Percentiles rank a stretch among this genome's conserved stretches.
Evolutionary conservation across 2,329 filamentous ascomycete species (phyloP).

Genomic region (Dryadomyces quercus-mongolicae): DNA sequence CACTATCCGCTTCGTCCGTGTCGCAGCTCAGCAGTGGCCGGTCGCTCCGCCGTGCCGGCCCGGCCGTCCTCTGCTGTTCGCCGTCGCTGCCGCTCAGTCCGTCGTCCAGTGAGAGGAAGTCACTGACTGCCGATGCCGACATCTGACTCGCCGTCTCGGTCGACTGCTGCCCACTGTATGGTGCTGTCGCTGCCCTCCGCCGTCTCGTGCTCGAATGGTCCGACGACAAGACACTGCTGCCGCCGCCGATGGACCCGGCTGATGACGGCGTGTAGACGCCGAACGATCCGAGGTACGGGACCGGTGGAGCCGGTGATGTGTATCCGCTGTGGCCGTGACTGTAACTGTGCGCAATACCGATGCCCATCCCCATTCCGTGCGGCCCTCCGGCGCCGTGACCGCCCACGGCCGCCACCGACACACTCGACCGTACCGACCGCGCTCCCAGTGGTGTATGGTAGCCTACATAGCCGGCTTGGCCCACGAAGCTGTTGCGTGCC

Average conservation of each 20-base stretch:
- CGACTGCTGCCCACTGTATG: background rate
- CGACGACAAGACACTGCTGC: constrained; percentile 15
- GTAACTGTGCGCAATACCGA: too few relatives aligned
- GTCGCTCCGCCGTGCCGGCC: constrained; percentile 2
- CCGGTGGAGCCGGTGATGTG: background rate
- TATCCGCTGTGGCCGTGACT: too few relatives aligned
- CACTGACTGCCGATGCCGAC: constrained; percentile 2
- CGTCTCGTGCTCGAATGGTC: constrained; percentile 17
- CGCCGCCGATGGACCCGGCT: background rate
- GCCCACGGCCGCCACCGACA: constrained; percentile 11
- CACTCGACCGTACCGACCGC: constrained; percentile 15
- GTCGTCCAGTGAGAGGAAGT: constrained; percentile 16
- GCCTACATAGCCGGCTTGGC: background rate
- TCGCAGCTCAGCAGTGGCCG: constrained; percentile 12
- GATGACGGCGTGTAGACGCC: constrained; percentile 11
- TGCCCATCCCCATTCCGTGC: background rate
- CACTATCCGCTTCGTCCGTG: constrained; percentile 12
- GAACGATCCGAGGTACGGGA: constrained; percentile 7
- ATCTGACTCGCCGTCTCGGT: constrained; percentile 13
- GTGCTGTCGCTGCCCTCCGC: constrained; percentile 5
- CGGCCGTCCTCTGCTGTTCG: background rate
- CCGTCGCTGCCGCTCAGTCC: constrained; percentile 1
- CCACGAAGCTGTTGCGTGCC: too few relatives aligned
- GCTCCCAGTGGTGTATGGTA: constrained; percentile 10
- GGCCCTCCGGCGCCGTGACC: background rate